phyloP scores from a whole-genome alignment of 306 rosid genomes.

The Lathyrus aphaca region DNA sequence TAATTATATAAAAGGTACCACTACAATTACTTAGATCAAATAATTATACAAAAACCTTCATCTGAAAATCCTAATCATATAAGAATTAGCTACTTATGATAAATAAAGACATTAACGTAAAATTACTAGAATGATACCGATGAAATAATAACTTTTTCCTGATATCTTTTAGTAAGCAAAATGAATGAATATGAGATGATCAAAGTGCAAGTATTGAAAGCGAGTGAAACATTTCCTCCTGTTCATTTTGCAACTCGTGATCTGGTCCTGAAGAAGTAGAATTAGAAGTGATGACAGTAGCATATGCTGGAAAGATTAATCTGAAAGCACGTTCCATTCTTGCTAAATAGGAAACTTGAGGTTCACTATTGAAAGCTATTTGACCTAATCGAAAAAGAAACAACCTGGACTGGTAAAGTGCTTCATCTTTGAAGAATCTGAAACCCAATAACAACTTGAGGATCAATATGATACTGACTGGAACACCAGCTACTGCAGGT shows the following conservation, averaged over 20 bases:
- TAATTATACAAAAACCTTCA: too few relatives aligned
- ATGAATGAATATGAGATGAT: background rate
- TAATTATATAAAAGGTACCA: too few relatives aligned
- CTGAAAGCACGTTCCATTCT: slow-evolving; percentile 55
- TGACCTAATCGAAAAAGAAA: slow-evolving; percentile 59
- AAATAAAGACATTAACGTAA: too few relatives aligned
- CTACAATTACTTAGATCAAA: too few relatives aligned
- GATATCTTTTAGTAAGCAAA: background rate
- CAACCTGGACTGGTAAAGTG: slow-evolving; percentile 43
- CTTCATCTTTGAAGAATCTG: slow-evolving; percentile 40
- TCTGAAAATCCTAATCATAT: too few relatives aligned
- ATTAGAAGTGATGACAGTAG: background rate
- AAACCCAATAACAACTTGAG: slow-evolving; percentile 50
- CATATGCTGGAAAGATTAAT: slow-evolving; percentile 14
- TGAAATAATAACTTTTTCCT: too few relatives aligned
- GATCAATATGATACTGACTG: slow-evolving; percentile 8
- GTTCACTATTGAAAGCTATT: slow-evolving; percentile 38
- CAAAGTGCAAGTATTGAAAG: slow-evolving; percentile 11
- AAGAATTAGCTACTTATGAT: too few relatives aligned
- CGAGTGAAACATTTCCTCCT: background rate
- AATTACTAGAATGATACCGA: too few relatives aligned
- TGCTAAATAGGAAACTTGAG: background rate
- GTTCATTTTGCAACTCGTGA: background rate
- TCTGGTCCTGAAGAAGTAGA: background rate
- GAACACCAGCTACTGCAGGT: slow-evolving; percentile 39